These are phyloP conservation scores for Mytilinidion resinicola DNA, from an alignment of 495 filamentous ascomycete species.

Conservation along the genomic window DNA sequence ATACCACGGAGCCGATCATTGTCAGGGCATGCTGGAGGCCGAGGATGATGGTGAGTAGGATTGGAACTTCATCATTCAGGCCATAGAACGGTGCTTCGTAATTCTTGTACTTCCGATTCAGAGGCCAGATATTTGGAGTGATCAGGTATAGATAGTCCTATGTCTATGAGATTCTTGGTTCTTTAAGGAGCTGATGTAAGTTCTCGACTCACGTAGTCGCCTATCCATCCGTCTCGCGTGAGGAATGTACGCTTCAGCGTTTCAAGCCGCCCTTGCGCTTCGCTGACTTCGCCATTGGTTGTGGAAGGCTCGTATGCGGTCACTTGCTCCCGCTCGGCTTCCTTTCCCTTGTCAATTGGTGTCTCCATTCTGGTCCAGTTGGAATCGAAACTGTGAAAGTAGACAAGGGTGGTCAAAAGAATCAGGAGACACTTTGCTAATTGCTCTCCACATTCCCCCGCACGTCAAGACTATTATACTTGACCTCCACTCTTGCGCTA, in stretches of 20 bases:
- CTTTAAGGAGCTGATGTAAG: neutral
- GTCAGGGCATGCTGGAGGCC: constrained; percentile 39
- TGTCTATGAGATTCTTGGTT: neutral
- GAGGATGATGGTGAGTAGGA: constrained; percentile 38
- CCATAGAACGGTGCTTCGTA: constrained; percentile 40
- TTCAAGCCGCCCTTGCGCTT: constrained; percentile 5
- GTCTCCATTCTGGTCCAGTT: neutral
- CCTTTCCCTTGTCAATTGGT: neutral
- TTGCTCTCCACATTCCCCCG: too few relatives aligned
- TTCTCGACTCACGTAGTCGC: constrained; percentile 35
- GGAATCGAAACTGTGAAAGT: neutral
- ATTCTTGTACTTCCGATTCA: constrained; percentile 37
- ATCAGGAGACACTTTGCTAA: too few relatives aligned
- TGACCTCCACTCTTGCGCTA: too few relatives aligned
- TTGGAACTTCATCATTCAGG: constrained; percentile 35
- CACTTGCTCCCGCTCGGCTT: neutral
- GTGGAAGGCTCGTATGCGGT: neutral
- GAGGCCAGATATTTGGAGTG: constrained; percentile 41
- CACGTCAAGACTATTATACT: too few relatives aligned
- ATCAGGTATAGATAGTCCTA: constrained; percentile 39
- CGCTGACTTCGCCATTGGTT: neutral
- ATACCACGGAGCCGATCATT: constrained; percentile 33
- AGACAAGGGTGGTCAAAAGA: neutral
- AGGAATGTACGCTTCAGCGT: constrained; percentile 36
- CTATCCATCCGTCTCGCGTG: constrained; percentile 34